Conservation (phyloP, 2,329 filamentous ascomycete species). For the Penicillium sp. region DNA sequence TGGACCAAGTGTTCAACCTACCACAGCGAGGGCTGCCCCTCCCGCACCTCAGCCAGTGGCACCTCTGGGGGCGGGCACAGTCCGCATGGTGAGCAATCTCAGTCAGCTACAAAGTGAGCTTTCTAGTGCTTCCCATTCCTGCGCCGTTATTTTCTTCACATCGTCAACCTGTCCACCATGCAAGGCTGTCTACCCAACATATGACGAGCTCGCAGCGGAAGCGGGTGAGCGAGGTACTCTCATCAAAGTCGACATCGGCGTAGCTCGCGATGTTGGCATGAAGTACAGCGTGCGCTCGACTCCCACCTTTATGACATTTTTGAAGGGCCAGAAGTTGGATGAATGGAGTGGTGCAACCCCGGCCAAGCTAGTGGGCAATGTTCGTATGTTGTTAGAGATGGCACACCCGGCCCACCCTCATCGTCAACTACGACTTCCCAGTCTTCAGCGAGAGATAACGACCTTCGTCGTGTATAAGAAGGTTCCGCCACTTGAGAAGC, state of each 20-base stretch:
- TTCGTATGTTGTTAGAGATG: conserved; percentile 71
- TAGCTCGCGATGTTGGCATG: conserved; percentile 61
- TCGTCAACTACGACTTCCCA: conserved; percentile 66
- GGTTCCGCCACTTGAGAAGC: conserved; percentile 75
- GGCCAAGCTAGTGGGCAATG: conserved; percentile 64
- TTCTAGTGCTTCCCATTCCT: conserved; percentile 59
- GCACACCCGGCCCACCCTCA: conserved; percentile 75
- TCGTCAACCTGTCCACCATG: conserved; percentile 83
- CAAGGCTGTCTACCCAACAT: conserved; percentile 76
- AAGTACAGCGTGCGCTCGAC: conserved; percentile 71
- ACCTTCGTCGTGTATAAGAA: conserved; percentile 75
- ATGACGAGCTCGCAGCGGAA: conserved; percentile 74
- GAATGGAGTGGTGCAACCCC: conserved; percentile 78
- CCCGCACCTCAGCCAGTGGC: conserved; percentile 15
- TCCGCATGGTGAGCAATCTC: conserved; percentile 61
- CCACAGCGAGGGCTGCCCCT: conserved; percentile 8
- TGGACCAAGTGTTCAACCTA: conserved; percentile 15
- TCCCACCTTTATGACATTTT: conserved; percentile 84
- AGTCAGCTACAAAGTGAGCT: conserved; percentile 61
- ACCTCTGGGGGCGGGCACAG: conserved; percentile 41
- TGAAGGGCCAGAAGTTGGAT: conserved; percentile 71
- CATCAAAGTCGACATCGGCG: conserved; percentile 77
- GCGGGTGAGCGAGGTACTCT: conserved; percentile 65
- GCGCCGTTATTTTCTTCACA: conserved; percentile 87
- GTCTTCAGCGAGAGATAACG: conserved; percentile 60